Percentiles rank a stretch among this genome's conserved stretches.
Evolutionary conservation across 2,329 filamentous ascomycete species (phyloP).

Genomic region (Aquanectria penicillioides): DNA sequence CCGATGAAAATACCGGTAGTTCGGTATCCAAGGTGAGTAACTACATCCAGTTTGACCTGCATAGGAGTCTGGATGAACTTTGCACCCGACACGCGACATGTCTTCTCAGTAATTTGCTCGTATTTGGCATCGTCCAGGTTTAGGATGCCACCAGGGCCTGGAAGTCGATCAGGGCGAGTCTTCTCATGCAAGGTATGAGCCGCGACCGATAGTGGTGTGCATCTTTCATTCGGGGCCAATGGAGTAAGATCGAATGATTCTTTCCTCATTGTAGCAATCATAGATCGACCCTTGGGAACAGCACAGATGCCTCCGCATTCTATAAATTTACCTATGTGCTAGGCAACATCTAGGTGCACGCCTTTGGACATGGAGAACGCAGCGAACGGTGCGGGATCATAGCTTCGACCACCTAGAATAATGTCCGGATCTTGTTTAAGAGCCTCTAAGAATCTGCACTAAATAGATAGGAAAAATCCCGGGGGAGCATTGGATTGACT

Average conservation of each 20-base stretch:
- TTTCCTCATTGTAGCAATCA: conserved; percentile 51
- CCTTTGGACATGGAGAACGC: conserved; percentile 49
- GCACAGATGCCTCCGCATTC: conserved; percentile 61
- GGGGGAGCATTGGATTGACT: neutral
- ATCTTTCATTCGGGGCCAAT: conserved; percentile 49
- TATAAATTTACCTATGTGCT: conserved; percentile 65
- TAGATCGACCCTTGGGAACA: conserved; percentile 55
- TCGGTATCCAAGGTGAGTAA: conserved; percentile 53
- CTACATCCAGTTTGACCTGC: conserved; percentile 61
- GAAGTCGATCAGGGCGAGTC: conserved; percentile 57
- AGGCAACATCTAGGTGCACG: conserved; percentile 46
- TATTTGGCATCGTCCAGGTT: conserved; percentile 53
- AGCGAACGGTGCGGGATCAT: conserved; percentile 53
- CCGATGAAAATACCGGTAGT: conserved; percentile 60
- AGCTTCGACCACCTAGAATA: conserved; percentile 46
- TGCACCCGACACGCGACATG: conserved; percentile 52
- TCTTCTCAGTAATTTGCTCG: conserved; percentile 46
- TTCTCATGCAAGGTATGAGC: conserved; percentile 66
- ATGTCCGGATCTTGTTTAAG: conserved; percentile 39
- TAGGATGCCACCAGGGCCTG: conserved; percentile 59
- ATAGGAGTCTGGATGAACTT: conserved; percentile 51
- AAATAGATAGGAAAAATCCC: neutral
- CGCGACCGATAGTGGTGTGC: conserved; percentile 59
- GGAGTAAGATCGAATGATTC: conserved; percentile 60
- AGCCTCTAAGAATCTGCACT: conserved; percentile 33